Evolutionary conservation across 176 grass and related monocot genomes (phyloP).

Genomic region (Raddia guianensis): DNA sequence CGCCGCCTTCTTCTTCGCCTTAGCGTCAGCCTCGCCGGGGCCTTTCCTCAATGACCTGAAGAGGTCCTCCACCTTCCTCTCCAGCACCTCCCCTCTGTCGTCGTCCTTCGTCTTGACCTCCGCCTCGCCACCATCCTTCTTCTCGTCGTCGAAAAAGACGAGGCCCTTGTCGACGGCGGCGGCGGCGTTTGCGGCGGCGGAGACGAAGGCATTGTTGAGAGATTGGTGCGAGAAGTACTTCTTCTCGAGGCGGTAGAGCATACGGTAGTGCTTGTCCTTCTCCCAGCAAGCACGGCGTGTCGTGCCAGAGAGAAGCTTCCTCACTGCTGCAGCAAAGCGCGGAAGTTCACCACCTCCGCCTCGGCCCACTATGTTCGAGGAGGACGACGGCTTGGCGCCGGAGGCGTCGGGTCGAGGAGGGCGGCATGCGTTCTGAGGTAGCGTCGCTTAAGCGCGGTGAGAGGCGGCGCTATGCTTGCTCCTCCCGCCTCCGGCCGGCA

Average conservation of each 20-base stretch:
- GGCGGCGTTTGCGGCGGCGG: slow-evolving; percentile 40
- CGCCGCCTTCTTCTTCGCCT: slow-evolving; percentile 20
- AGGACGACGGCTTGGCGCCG: slow-evolving; percentile 39
- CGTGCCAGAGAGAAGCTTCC: slow-evolving; percentile 96
- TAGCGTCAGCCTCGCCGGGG: slow-evolving; percentile 17
- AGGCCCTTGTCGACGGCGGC: slow-evolving; percentile 64
- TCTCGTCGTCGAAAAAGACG: slow-evolving; percentile 83
- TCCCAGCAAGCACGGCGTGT: slow-evolving; percentile 94
- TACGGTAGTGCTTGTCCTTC: slow-evolving; percentile 97
- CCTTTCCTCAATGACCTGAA: slow-evolving; percentile 85
- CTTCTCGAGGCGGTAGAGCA: slow-evolving; percentile 96
- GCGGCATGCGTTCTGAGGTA: slow-evolving; percentile 63
- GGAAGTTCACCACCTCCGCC: slow-evolving; percentile 84
- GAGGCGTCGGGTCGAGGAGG: slow-evolving; percentile 38
- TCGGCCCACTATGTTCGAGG: slow-evolving; percentile 60
- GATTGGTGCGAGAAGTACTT: slow-evolving; percentile 94
- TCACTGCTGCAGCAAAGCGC: slow-evolving; percentile 85
- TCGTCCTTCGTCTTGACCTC: neutral
- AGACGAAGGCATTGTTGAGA: slow-evolving; percentile 84
- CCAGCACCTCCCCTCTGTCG: slow-evolving; percentile 55
- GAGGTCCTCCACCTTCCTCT: slow-evolving; percentile 93
- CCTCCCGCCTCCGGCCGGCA: slow-evolving; percentile 8
- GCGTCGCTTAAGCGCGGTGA: slow-evolving; percentile 62
- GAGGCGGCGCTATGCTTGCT: neutral
- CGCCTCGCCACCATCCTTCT: neutral